Evolutionary conservation across 2,329 filamentous ascomycete species (phyloP).

Genomic region (Huntiella moniliformis): DNA sequence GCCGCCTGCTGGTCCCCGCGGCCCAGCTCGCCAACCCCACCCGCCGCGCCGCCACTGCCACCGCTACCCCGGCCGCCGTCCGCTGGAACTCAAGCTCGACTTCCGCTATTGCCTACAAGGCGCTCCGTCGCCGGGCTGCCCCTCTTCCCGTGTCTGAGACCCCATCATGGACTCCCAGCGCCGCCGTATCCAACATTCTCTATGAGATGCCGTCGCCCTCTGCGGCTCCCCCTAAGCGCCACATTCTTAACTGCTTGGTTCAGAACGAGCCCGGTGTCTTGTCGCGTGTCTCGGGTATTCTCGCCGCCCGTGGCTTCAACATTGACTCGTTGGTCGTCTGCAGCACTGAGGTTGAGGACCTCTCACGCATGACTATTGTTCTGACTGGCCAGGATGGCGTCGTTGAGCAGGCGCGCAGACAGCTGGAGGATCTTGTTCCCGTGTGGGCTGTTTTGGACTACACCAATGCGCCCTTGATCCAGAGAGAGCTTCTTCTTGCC

Average conservation of each 20-base stretch:
- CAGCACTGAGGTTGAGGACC: slow-evolving; percentile 89
- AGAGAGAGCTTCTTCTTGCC: slow-evolving; percentile 84
- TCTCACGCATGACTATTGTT: slow-evolving; percentile 98
- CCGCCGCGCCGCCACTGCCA: slow-evolving; percentile 12
- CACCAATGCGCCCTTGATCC: slow-evolving; percentile 76
- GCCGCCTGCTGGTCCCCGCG: slow-evolving; percentile 25
- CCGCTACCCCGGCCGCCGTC: slow-evolving; percentile 14
- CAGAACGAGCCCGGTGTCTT: slow-evolving; percentile 98
- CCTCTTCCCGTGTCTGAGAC: slow-evolving; percentile 64
- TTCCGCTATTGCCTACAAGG: slow-evolving; percentile 92
- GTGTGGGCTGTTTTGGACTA: slow-evolving; percentile 98
- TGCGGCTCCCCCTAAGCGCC: slow-evolving; percentile 68
- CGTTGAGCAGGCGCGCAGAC: slow-evolving; percentile 86
- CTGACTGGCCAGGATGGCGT: slow-evolving; percentile 90
- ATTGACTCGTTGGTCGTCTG: slow-evolving; percentile 97
- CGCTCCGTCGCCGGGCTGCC: slow-evolving; percentile 74
- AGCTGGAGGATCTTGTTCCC: slow-evolving; percentile 89
- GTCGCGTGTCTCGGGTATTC: slow-evolving; percentile 86
- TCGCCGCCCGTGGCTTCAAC: slow-evolving; percentile 94
- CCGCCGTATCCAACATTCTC: slow-evolving; percentile 92
- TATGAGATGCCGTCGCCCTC: slow-evolving; percentile 91
- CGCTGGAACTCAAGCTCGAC: slow-evolving; percentile 46
- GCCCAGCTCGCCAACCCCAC: slow-evolving; percentile 17
- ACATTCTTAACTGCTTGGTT: slow-evolving; percentile 94
- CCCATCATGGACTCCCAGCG: slow-evolving; percentile 70